phyloP scores from a whole-genome alignment of 192 early-diverging fungal genomes.

The Umbelopsis isabellina region DNA sequence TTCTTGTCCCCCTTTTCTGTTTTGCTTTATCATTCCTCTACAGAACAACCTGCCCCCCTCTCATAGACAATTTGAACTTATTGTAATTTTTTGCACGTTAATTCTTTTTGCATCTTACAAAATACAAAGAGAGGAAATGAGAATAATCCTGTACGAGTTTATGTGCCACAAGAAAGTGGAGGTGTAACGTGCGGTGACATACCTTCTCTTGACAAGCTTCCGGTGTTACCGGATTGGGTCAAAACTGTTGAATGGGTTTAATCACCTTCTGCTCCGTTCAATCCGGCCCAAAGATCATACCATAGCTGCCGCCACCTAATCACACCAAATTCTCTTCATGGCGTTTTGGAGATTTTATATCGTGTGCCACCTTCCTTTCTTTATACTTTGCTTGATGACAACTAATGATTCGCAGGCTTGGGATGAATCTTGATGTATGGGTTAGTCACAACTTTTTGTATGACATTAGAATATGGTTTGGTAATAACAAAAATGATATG shows the following conservation, averaged over 20 bases:
- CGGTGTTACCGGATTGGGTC: conserved; percentile 15
- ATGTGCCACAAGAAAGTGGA: conserved; percentile 20
- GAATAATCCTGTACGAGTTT: background rate
- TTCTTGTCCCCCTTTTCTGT: background rate
- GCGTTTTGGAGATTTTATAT: no score
- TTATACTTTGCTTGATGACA: no score
- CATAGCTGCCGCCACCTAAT: no score
- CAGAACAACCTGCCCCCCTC: background rate
- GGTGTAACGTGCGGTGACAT: conserved; percentile 19
- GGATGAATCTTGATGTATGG: no score
- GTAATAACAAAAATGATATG: no score
- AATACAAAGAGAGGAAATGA: background rate
- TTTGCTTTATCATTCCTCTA: background rate
- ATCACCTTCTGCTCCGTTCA: no score
- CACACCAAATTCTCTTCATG: no score
- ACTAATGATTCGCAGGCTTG: no score
- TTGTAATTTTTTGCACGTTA: conserved; percentile 3
- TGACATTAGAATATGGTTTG: no score
- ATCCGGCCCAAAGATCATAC: no score
- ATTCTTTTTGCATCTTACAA: background rate
- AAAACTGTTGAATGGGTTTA: conserved; percentile 5
- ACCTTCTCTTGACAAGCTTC: conserved; percentile 2
- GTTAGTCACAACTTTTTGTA: no score
- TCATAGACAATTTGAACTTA: background rate
- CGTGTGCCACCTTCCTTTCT: no score